phyloP scores from a whole-genome alignment of 2,329 filamentous ascomycete species.

The Paecilomyces formosus region DNA sequence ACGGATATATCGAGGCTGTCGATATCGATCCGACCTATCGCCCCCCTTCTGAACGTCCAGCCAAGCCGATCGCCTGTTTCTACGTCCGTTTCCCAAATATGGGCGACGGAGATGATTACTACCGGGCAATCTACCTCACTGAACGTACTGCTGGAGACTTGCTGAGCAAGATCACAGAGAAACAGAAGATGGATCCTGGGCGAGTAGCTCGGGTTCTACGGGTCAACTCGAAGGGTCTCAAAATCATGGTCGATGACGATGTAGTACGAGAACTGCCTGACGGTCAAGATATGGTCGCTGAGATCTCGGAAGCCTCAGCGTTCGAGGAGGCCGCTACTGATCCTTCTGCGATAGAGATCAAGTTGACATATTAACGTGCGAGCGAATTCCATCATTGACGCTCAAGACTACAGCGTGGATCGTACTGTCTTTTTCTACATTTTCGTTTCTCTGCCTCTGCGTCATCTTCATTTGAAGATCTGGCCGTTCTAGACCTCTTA shows the following conservation, averaged over 20 bases:
- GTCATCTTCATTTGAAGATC: not conserved
- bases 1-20: conserved; percentile 82
- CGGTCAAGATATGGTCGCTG: conserved; percentile 78
- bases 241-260: conserved; percentile 86
- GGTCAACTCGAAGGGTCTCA: conserved; percentile 64
- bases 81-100: conserved; percentile 60
- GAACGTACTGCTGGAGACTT: conserved; percentile 71
- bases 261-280: conserved; percentile 76
- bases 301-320: conserved; percentile 55
- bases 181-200: conserved; percentile 70
- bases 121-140: conserved; percentile 79
- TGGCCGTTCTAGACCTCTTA: not conserved
- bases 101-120: conserved; percentile 52
- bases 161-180: conserved; percentile 62
- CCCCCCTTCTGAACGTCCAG: conserved; percentile 63
- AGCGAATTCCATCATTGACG: not conserved
- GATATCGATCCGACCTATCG: conserved; percentile 83
- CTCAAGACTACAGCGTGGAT: not conserved
- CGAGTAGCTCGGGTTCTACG: conserved; percentile 65
- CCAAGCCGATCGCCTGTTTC: conserved; percentile 79
- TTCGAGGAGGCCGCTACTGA: conserved; percentile 23
- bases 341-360: conserved; percentile 36
- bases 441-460: conserved; percentile 1
- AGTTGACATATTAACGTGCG: conserved; percentile 42
- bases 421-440: not conserved